Conservation (phyloP, 2,329 filamentous ascomycete species). For the Colletotrichum tofieldiae region DNA sequence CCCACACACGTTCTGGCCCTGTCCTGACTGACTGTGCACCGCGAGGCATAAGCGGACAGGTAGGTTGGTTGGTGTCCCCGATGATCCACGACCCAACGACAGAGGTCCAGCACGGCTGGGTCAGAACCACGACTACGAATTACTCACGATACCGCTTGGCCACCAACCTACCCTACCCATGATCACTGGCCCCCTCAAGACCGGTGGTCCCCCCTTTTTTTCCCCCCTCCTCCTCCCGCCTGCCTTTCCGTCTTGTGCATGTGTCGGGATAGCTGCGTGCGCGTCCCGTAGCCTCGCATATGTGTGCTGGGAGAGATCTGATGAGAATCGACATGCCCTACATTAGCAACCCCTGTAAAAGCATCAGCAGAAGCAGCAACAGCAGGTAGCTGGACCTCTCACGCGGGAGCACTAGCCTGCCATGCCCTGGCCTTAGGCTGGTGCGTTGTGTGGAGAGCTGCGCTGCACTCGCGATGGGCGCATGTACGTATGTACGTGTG, state of each 20-base stretch:
- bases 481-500: not conserved
- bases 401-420: not conserved
- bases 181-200: not conserved
- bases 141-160: constrained; percentile 1
- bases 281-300: constrained; percentile 40
- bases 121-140: not conserved
- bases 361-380: not conserved
- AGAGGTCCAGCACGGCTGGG: constrained; percentile 2
- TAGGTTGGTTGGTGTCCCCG: not conserved
- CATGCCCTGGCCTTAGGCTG: not conserved
- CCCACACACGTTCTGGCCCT: constrained; percentile 5
- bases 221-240: constrained; percentile 7
- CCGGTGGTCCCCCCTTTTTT: not conserved
- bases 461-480: not conserved
- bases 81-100: constrained; percentile 17
- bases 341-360: constrained; percentile 26
- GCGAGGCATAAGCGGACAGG: not conserved
- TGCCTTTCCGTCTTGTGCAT: constrained; percentile 42
- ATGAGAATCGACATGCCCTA: constrained; percentile 39
- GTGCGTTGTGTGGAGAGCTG: constrained; percentile 13
- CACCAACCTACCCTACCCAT: not conserved
- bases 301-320: constrained; percentile 38
- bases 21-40: not conserved
- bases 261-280: constrained; percentile 40
- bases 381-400: constrained; percentile 3